Evolutionary conservation across 148 eudicot species (phyloP).

Genomic region (Amaranthus cruentus): DNA sequence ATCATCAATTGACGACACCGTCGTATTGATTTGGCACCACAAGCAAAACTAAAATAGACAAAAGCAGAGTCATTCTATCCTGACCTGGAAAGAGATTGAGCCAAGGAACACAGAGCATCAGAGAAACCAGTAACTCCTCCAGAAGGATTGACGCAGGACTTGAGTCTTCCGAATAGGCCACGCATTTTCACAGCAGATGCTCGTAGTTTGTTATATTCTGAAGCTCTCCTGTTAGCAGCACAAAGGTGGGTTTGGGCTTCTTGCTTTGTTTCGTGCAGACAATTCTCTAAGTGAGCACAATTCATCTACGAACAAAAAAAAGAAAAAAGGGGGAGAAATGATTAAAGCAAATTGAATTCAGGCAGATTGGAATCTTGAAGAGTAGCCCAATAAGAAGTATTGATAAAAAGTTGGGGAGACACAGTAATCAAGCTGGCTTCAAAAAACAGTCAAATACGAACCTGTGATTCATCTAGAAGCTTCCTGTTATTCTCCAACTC

Average conservation of each 20-base stretch:
- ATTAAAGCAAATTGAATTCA: neutral
- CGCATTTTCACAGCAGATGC: constrained; percentile 83
- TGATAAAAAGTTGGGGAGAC: neutral
- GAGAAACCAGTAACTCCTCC: constrained; percentile 66
- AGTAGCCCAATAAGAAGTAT: neutral
- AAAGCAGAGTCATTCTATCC: constrained; percentile 8
- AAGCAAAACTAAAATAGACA: neutral
- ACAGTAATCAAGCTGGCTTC: neutral
- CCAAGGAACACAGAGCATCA: constrained; percentile 64
- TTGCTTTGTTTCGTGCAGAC: constrained; percentile 88
- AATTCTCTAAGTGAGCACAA: constrained; percentile 91
- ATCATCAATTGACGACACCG: too few relatives aligned
- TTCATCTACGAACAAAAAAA: constrained; percentile 60
- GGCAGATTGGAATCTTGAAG: neutral
- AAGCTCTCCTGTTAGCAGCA: constrained; percentile 91
- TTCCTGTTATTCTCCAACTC: constrained; percentile 72
- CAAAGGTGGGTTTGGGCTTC: constrained; percentile 97
- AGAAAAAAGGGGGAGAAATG: neutral
- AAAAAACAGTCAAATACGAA: constrained; percentile 2
- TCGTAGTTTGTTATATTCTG: constrained; percentile 74
- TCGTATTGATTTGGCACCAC: neutral
- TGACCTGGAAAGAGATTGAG: constrained; percentile 84
- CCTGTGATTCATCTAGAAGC: constrained; percentile 97
- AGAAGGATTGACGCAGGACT: constrained; percentile 56
- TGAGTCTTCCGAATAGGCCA: constrained; percentile 72